These are phyloP conservation scores for Mollisia scopiformis DNA, from an alignment of 2,329 filamentous ascomycete genomes.

Conservation along the genomic window DNA sequence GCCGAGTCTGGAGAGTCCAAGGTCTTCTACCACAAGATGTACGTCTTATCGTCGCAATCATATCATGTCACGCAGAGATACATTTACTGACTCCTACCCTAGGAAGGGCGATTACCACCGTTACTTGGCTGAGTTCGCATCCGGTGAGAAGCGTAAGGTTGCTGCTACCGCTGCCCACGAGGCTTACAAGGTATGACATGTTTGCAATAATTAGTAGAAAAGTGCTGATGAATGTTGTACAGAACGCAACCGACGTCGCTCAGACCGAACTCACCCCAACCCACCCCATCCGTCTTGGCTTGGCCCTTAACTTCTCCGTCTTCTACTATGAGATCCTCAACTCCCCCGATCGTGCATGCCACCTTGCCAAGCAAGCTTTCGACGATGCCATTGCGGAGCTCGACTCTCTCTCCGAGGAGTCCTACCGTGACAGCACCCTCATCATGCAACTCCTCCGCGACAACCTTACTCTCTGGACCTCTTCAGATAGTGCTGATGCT, in stretches of 20 bases:
- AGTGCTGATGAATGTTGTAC: constrained; percentile 26
- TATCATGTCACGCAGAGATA: constrained; percentile 8
- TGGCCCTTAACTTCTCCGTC: constrained; percentile 98
- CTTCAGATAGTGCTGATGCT: constrained; percentile 82
- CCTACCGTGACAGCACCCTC: constrained; percentile 97
- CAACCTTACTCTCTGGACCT: constrained; percentile 98
- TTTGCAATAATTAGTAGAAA: constrained; percentile 29
- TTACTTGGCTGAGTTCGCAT: constrained; percentile 91
- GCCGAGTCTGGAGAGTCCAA: constrained; percentile 97
- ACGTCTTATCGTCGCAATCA: constrained; percentile 45
- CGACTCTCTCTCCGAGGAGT: constrained; percentile 96
- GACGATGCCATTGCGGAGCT: constrained; percentile 98
- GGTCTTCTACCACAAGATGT: constrained; percentile 99
- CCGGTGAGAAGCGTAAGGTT: constrained; percentile 88
- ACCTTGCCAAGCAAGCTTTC: constrained; percentile 98
- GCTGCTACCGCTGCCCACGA: constrained; percentile 87
- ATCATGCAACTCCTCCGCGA: constrained; percentile 99
- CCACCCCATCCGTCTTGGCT: constrained; percentile 95
- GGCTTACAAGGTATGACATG: constrained; percentile 83
- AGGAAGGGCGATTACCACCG: constrained; percentile 99
- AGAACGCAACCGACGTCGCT: constrained; percentile 97
- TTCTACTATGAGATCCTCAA: constrained; percentile 99
- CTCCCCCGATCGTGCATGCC: constrained; percentile 96
- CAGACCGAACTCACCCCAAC: constrained; percentile 97
- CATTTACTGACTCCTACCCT: constrained; percentile 29